Evolutionary conservation across 1,139 yeast species (phyloP), one percentile per base, ranked within the genome.

Genomic region (Kluyveromyces marxianus): DNA sequence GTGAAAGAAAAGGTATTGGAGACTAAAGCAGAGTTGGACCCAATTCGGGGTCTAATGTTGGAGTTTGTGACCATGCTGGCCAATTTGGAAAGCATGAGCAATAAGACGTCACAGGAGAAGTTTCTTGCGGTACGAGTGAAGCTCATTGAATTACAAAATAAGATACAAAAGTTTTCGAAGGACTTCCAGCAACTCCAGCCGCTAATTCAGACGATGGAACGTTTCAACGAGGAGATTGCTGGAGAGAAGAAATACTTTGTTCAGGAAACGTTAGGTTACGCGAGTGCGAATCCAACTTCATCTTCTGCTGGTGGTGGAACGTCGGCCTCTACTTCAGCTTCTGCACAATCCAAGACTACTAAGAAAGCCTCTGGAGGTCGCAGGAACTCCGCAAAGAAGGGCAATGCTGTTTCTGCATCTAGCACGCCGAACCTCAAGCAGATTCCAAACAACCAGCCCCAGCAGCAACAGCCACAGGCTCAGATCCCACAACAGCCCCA

Each of bases 11-110:
- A 37, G 14, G 44, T 56, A 24, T 37, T 46, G 3, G 46, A 44
- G 8, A 51, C 58, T 2, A 52, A 53, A 40, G 51, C 50, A 1
- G 45, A 53, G 8, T 53, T 62, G 25, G 48, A 59, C 35, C 66
- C 66, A 25, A 47, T 62, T 39, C 41, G 65, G 31, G 44, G 58
- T 7, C 53, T 52, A 37, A 57, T 62, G 37, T 59, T 59, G 42
- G 63, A 58, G 8, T 57, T 61, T 34, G 46, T 60, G 27, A 55
- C 52, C 39, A 50, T 52, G 10, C 45, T 62, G 51, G 53, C 63
- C 4, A 50, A 44, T 25, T 43, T 59, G 4, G 61, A 57, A 21
- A 44, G 48, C 7, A 41, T 41, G 42, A 14, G 28, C n/a, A 47
- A 47, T 10, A 50, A 50, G 39, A 45, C 46, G 25, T 44, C 54